Conservation (phyloP, 495 filamentous ascomycete genomes). For the Aspergillus avenaceus region DNA sequence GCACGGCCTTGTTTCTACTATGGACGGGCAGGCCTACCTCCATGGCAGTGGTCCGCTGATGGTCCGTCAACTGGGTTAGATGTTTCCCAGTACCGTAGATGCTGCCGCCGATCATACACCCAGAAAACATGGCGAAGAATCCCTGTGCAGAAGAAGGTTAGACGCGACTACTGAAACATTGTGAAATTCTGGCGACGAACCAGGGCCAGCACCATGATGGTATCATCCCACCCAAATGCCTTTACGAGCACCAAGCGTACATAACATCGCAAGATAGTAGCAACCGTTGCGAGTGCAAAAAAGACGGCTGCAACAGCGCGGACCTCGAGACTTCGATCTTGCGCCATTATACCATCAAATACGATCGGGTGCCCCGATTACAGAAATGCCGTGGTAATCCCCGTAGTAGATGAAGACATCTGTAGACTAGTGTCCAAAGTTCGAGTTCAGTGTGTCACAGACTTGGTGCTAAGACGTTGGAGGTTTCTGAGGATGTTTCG, state of each 20-base stretch:
- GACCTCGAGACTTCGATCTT: slow-evolving; percentile 6
- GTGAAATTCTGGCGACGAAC: background rate
- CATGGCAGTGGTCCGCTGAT: slow-evolving; percentile 16
- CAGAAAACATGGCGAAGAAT: slow-evolving; percentile 15
- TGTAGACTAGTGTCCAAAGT: no score
- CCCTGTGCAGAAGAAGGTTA: background rate
- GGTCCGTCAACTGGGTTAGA: background rate
- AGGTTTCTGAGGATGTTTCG: no score
- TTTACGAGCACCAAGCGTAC: slow-evolving; percentile 11
- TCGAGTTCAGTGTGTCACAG: no score
- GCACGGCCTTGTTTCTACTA: background rate
- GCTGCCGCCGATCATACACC: slow-evolving; percentile 15
- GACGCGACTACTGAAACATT: background rate
- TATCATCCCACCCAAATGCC: slow-evolving; percentile 18
- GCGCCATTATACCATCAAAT: no score
- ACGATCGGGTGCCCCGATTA: no score
- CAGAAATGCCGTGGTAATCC: no score
- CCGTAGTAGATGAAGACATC: background rate
- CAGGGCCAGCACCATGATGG: slow-evolving; percentile 12
- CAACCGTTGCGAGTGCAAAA: slow-evolving; percentile 1
- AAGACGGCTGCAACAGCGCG: slow-evolving; percentile 7
- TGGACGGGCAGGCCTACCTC: slow-evolving; percentile 5
- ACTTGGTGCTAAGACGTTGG: no score
- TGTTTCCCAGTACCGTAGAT: slow-evolving; percentile 18
- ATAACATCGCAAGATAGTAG: slow-evolving; percentile 13